Evolutionary conservation across 2,329 filamentous ascomycete species (phyloP), one percentile per base, ranked within the genome.

Genomic region (Trichoderma polysporum): DNA sequence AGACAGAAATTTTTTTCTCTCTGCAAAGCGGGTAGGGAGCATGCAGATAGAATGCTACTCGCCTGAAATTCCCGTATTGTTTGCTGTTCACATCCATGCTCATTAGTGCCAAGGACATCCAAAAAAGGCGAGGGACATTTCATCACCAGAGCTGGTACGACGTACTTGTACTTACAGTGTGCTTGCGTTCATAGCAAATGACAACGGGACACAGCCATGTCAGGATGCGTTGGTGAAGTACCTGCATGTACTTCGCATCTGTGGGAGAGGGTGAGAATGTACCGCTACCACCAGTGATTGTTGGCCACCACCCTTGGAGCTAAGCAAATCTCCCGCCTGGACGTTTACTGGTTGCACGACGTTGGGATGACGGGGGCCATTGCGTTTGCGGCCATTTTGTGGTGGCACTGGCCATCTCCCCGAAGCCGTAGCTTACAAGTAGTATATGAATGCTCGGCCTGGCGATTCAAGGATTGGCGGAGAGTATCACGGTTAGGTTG

Each of bases 281-380:
- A 25, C 59, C 47, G n/a, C 17, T 58, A 45, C 56, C 17, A 31
- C 45, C 41, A 50, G n/a, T 29, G 41, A 15, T 33, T 50, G 29
- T 61, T 61, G 58, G 58, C 45, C 37, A 39, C 31, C 29, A n/a
- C n/a, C 47, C 25, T 54, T 47, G 39, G 31, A 25, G 41, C 31
- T 67, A 53, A 52, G 33, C 37, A 62, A 65, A 50, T 47, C 54
- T 58, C 53, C 60, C 41, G 39, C 35, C 39, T 57, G 57, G 61
- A 35, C 13, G 37, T 64, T 53, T 33, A 64, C 61, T 45, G 52
- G 61, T 59, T 65, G 35, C 66, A 68, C 66, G 35, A 31, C 66
- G 39, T 65, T 47, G 53, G 58, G 53, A 59, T 68, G 61, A 68
- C 45, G 66, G 53, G 54, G 56, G 45, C 53, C 45, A 35, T 63